Evolutionary conservation across 805 yeast genomes (phyloP).

Genomic region (Pichia thaimueangensis): DNA sequence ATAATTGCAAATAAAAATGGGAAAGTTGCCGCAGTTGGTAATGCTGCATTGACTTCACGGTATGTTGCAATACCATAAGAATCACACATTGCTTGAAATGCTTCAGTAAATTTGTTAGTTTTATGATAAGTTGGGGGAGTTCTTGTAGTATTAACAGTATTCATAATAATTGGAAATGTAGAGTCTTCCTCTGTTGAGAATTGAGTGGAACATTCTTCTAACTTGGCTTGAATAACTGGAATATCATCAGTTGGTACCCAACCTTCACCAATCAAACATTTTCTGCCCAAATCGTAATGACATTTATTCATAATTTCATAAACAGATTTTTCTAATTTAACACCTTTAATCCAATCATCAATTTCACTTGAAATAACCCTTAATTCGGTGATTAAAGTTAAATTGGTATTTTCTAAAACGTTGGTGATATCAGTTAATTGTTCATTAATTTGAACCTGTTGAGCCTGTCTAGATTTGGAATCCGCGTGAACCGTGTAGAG

Average conservation of each 20-base stretch:
- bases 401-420: slow-evolving; percentile 42
- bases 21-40: slow-evolving; percentile 68
- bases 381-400: slow-evolving; percentile 57
- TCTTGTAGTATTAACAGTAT: slow-evolving; percentile 64
- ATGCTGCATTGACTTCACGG: slow-evolving; percentile 69
- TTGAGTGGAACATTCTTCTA: slow-evolving; percentile 34
- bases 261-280: slow-evolving; percentile 65
- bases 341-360: slow-evolving; percentile 48
- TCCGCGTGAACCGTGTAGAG: slow-evolving; percentile 55
- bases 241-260: slow-evolving; percentile 63
- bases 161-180: slow-evolving; percentile 33
- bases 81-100: slow-evolving; percentile 65
- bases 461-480: slow-evolving; percentile 31
- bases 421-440: slow-evolving; percentile 48
- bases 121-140: slow-evolving; percentile 83
- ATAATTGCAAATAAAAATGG: slow-evolving; percentile 80
- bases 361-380: slow-evolving; percentile 58
- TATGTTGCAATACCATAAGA: slow-evolving; percentile 76
- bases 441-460: slow-evolving; percentile 38
- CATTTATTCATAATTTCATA: slow-evolving; percentile 57
- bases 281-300: slow-evolving; percentile 60
- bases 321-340: slow-evolving; percentile 52
- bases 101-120: slow-evolving; percentile 61
- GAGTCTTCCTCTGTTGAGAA: slow-evolving; percentile 17
- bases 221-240: slow-evolving; percentile 35